Evolutionary conservation across 208 protist genomes (phyloP).

Genomic region (Trypanosomatidae sp.): DNA sequence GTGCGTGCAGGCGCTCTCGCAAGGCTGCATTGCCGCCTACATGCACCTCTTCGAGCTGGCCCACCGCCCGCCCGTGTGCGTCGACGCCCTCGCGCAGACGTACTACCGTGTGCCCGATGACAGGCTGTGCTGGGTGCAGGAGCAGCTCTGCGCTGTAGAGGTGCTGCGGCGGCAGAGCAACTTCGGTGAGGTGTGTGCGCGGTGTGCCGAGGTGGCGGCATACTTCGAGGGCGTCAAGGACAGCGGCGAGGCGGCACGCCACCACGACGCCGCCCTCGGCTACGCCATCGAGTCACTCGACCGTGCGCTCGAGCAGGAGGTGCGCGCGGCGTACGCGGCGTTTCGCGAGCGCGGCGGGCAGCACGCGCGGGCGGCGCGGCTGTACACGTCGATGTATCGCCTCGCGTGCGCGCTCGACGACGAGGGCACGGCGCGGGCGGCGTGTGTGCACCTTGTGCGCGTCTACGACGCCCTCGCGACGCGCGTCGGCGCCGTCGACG

Average conservation of each 20-base stretch:
- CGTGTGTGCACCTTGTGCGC: conserved; percentile 41
- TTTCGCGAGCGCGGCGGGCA: conserved; percentile 59
- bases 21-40: conserved; percentile 73
- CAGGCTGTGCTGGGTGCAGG: conserved; percentile 64
- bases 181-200: conserved; percentile 45
- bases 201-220: conserved; percentile 48
- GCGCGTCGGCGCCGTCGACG: conserved; percentile 11
- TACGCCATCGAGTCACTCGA: conserved; percentile 70
- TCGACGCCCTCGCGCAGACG: conserved; percentile 61
- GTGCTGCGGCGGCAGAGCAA: conserved; percentile 73
- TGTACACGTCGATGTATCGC: conserved; percentile 53
- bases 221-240: conserved; percentile 80
- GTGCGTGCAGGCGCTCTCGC: conserved; percentile 62
- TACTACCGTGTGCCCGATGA: conserved; percentile 63
- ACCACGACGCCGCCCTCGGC: conserved; percentile 47
- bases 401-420: conserved; percentile 45
- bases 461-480: conserved; percentile 48
- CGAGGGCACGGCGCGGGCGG: conserved; percentile 15
- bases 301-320: conserved; percentile 38
- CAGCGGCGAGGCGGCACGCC: conserved; percentile 53
- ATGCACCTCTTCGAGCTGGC: conserved; percentile 76
- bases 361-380: conserved; percentile 23
- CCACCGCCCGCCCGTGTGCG: conserved; percentile 77
- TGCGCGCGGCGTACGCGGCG: conserved; percentile 26
- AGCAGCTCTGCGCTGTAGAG: conserved; percentile 56